These are phyloP conservation scores for Mucor irregularis DNA, from an alignment of 371 early-diverging fungal species.

Conservation along the genomic window DNA sequence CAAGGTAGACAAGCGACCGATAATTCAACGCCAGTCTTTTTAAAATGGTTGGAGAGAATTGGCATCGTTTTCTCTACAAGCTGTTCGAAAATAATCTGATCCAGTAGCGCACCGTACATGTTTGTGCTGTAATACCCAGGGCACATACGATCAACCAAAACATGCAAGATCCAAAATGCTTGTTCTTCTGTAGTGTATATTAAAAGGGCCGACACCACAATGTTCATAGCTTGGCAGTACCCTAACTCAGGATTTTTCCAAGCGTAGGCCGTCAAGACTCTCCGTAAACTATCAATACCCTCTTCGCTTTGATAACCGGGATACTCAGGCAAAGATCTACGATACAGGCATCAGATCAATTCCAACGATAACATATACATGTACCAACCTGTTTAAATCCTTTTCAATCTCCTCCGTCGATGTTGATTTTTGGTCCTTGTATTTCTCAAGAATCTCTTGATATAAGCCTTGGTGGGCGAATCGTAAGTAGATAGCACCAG, in stretches of 20 bases:
- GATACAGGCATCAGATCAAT: not conserved
- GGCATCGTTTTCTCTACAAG: conserved; percentile 82
- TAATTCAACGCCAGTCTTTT: conserved; percentile 87
- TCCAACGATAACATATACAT: not conserved
- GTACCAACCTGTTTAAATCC: conserved; percentile 82
- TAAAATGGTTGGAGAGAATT: conserved; percentile 76
- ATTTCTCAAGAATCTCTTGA: conserved; percentile 72
- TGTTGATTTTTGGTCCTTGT: conserved; percentile 65
- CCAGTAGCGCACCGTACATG: conserved; percentile 96
- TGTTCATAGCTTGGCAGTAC: conserved; percentile 99
- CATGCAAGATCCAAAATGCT: conserved; percentile 91
- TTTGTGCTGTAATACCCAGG: conserved; percentile 96
- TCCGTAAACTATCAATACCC: conserved; percentile 88
- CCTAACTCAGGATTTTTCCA: conserved; percentile 91
- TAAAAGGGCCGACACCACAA: conserved; percentile 91
- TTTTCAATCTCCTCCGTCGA: conserved; percentile 97
- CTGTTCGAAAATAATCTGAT: conserved; percentile 93
- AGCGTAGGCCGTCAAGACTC: conserved; percentile 87
- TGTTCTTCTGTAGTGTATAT: conserved; percentile 96
- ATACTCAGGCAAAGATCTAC: conserved; percentile 88
- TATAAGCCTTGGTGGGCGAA: conserved; percentile 87
- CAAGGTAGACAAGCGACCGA: conserved; percentile 95
- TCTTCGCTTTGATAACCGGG: conserved; percentile 88
- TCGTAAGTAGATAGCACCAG: conserved; percentile 87
- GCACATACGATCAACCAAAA: conserved; percentile 85